Conservation (phyloP, 306 rosid species). For the Neltuma alba region DNA sequence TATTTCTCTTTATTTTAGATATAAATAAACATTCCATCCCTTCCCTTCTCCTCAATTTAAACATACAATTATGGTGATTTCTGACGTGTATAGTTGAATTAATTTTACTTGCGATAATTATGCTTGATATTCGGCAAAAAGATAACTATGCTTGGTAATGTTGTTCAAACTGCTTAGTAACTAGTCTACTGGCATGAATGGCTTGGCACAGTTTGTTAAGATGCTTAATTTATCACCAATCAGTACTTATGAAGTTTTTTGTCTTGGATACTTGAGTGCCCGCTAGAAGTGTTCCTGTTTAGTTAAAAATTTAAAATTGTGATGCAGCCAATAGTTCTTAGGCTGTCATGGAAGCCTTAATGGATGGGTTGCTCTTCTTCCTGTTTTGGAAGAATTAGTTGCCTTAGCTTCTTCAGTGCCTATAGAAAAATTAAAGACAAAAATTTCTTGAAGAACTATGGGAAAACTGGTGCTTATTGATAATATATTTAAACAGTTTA, state of each 20-base stretch:
- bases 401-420: not conserved
- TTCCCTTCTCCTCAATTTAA: not conserved
- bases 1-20: not conserved
- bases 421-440: not conserved
- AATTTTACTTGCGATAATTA: constrained; percentile 12
- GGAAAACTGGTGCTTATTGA: not conserved
- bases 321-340: not conserved
- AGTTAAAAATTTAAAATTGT: not conserved
- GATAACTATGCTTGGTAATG: not conserved
- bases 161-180: constrained; percentile 3
- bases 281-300: not conserved
- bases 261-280: not conserved
- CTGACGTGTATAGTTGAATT: not conserved
- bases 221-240: not conserved
- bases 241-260: not conserved
- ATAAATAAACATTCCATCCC: not conserved
- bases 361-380: not conserved
- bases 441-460: not conserved
- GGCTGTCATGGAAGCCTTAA: not conserved
- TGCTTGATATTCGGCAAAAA: too few relatives aligned
- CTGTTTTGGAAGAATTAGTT: not conserved
- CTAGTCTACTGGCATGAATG: not conserved
- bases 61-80: not conserved
- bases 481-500: not conserved
- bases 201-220: not conserved